Evolutionary conservation across 257 asterid species (phyloP), one percentile per base, ranked within the genome.

Genomic region (Echites panduratus): DNA sequence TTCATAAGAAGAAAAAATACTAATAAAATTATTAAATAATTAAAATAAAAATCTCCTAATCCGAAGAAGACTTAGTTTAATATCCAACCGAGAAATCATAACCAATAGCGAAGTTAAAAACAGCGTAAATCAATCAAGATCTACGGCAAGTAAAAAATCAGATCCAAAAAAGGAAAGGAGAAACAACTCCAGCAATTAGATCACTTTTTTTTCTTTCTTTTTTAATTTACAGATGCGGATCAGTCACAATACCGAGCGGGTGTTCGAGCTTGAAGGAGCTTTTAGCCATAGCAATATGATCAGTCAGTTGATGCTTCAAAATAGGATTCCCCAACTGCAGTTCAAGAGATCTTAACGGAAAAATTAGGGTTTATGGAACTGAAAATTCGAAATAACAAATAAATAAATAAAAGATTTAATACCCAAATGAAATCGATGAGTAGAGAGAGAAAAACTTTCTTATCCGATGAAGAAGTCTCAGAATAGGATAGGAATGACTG

Each of bases 231-330:
- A 17, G 4, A 50, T 29, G 5, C 16, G n/a, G 44, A 27, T 29
- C 29, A 48, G 43, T 5, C 26, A 73, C 1, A 65, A 27, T 70
- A 82, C 85, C 85, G 52, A 75, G 85, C 22, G 85, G 85, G 41
- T 82, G 83, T 72, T 82, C 83, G 29, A 82, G 75, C 79, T 82
- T 82, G 81, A 82, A 82, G 76, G 85, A 75, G 73, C 81, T 78
- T 70, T 82, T 82, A 24, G 85, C 83, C 85, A 82, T 82, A 69
- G 64, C 68, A 65, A 32, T 1, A 58, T 70, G 44, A 56, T 35
- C 54, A 24, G 59, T 62, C 54, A 19, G 7, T 29, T 14, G 32
- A 49, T 47, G 22, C 52, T 40, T 26, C 40, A 7, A 12, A 32
- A 16, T 27, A 48, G 63, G 40, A 29, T 71, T 58, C 63, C 26